A percentile compares a stretch with the other conserved stretches of the same genome.
These are phyloP conservation scores for Candida sp. DNA, from an alignment of 1,139 yeast genomes.

Conservation along the genomic window DNA sequence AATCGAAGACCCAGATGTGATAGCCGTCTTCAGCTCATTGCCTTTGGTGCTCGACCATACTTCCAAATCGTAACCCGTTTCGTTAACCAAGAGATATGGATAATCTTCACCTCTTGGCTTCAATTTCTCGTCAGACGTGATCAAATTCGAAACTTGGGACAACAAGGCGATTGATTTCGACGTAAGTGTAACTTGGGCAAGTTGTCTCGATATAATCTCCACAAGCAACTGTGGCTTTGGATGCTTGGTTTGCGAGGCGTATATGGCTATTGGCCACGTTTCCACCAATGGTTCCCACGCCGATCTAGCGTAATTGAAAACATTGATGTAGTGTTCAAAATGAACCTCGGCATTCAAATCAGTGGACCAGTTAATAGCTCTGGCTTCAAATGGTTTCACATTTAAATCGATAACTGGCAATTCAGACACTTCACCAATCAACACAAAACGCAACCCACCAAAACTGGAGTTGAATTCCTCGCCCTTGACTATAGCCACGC, in stretches of 20 bases:
- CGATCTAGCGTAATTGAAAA: constrained; percentile 89
- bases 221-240: constrained; percentile 54
- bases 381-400: constrained; percentile 71
- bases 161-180: constrained; percentile 81
- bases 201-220: constrained; percentile 72
- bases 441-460: constrained; percentile 84
- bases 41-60: constrained; percentile 65
- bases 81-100: constrained; percentile 82
- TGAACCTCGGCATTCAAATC: constrained; percentile 76
- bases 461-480: constrained; percentile 74
- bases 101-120: constrained; percentile 80
- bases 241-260: constrained; percentile 54
- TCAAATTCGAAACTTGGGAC: constrained; percentile 65
- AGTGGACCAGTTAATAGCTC: constrained; percentile 89
- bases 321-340: constrained; percentile 72
- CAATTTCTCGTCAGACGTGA: constrained; percentile 55
- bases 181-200: constrained; percentile 83
- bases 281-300: constrained; percentile 97
- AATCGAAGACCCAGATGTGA: constrained; percentile 54
- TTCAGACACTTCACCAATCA: constrained; percentile 95
- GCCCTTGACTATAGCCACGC: constrained; percentile 57
- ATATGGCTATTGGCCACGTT: constrained; percentile 83
- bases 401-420: constrained; percentile 88
- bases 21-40: constrained; percentile 22
- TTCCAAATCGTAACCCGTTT: constrained; percentile 80